Evolutionary conservation across 169 alveolate species (phyloP), one percentile per base, ranked within the genome.

Genomic region (Toxoplasma gondii): DNA sequence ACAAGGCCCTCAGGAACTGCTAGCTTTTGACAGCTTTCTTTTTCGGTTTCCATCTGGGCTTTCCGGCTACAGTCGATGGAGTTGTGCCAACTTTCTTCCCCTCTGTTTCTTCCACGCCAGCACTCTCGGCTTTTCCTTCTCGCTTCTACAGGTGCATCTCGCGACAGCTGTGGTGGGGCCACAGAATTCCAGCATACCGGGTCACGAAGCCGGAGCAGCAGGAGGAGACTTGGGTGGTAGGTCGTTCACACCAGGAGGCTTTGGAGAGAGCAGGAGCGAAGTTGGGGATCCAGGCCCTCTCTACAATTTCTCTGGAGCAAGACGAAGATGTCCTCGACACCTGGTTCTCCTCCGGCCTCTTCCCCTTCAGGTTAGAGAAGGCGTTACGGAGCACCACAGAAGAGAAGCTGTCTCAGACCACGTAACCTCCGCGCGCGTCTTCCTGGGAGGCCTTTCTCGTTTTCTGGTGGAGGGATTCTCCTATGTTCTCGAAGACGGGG

Each of bases 101-200:
- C 12, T 49, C 58, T 49, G 58, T 49, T 4, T 49, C 58, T 49
- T 49, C 58, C 58, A 12, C 4, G 58, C 4, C 4, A 49, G 22
- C 58, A 12, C 58, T 49, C 58, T 49, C 58, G 22, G 58, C 58
- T 4, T 49, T 4, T 49, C 58, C 58, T 49, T 12, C 22, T 12
- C 58, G 58, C 12, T 4, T 12, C 12, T 49, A 7, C 86, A 92
- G 96, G 96, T 99, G 99, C 96, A 98, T 99, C 67, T 98, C 99
- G 16, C 97, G 99, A 64, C 99, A 99, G 96, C 98, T 99, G 74
- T 99, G 99, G 99, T 99, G 99, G 99, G 99, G 99, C 1, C 99
- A 99, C 96, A 98, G 99, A 92, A 99, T 99, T 91, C 99, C 99
- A 0, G 99, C 99, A 16, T 99, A 99, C 96, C 95, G 97, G 88